Percentiles rank a stretch among this genome's conserved stretches.
Evolutionary conservation across 371 early-diverging fungal species (phyloP).

Genomic region (Zychaea mexicana): DNA sequence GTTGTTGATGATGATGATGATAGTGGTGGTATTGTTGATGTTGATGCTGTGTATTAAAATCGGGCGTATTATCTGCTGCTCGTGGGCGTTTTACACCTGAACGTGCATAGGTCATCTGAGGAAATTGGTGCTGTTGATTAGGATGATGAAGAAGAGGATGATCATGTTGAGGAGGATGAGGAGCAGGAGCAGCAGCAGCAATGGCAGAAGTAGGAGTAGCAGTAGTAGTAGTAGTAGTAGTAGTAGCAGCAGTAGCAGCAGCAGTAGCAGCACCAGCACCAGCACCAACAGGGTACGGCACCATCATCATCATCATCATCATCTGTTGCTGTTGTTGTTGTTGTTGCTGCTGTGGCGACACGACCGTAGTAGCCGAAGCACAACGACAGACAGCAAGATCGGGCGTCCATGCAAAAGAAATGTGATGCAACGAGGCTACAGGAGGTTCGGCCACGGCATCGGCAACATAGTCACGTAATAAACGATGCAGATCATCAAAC

Average conservation of each 20-base stretch:
- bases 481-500: constrained; percentile 49
- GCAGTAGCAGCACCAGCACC: background rate
- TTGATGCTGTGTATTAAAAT: background rate
- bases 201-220: background rate
- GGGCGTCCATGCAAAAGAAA: constrained; percentile 5
- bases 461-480: constrained; percentile 34
- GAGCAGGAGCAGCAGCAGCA: background rate
- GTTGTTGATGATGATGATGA: background rate
- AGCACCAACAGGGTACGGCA: background rate
- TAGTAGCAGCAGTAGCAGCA: background rate
- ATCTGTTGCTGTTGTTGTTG: too few relatives aligned
- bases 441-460: constrained; percentile 18
- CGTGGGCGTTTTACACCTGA: constrained; percentile 5
- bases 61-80: constrained; percentile 5
- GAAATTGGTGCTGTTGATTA: too few relatives aligned
- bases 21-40: background rate
- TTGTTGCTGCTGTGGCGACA: background rate
- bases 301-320: background rate
- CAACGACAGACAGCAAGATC: background rate
- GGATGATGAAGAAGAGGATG: background rate
- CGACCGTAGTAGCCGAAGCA: background rate
- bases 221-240: background rate
- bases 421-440: constrained; percentile 9
- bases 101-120: constrained; percentile 4
- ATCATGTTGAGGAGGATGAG: background rate